Evolutionary conservation across 2,329 filamentous ascomycete species (phyloP), one percentile per base, ranked within the genome.

Genomic region (Boeremia exigua): DNA sequence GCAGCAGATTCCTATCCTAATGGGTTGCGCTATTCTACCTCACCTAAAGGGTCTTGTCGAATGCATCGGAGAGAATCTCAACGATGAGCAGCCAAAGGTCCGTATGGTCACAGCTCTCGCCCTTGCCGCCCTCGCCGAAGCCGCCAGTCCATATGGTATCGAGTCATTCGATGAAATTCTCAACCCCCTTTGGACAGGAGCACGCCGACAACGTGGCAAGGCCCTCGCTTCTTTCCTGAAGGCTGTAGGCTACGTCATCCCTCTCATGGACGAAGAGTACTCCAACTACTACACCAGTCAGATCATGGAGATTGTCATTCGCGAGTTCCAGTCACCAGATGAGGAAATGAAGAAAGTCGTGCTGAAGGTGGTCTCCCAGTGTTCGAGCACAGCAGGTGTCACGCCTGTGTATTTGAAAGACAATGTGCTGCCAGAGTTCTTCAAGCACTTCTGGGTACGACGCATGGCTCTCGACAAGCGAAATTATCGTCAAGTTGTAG

Each of bases 341-440:
- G 95, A 99, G 77, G 95, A 99, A 77, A 99, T 99, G 95, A 99
- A 98, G 80, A 99, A 99, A 80, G 95, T 99, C 1, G 95, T 99
- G 7, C 81, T 99, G 55, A 98, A 98, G 78, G 95, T 99, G 27
- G 88, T 99, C 14, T 97, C 93, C 15, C 95, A 99, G 72, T 98
- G 95, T 72, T 91, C 95, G 7, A 89, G 89, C 65, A 98, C 94
- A 2, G 90, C 96, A 71, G 95, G 95, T 78, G 95, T 99, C 27
- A 98, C 95, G 30, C 90, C 93, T 32, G 90, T 88, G 34, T 99
- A 98, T 71, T 84, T 99, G 36, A 98, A 97, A 77, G 93, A 98
- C 71, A 90, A 96, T 60, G 93, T 99, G 7, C 82, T 99, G 34
- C 88, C 91, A 63, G 95, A 98, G 58, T 99, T 99, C 74, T 99